Evolutionary conservation across 1,139 yeast genomes (phyloP).

Genomic region (Lodderomyces oxycetoniae): DNA sequence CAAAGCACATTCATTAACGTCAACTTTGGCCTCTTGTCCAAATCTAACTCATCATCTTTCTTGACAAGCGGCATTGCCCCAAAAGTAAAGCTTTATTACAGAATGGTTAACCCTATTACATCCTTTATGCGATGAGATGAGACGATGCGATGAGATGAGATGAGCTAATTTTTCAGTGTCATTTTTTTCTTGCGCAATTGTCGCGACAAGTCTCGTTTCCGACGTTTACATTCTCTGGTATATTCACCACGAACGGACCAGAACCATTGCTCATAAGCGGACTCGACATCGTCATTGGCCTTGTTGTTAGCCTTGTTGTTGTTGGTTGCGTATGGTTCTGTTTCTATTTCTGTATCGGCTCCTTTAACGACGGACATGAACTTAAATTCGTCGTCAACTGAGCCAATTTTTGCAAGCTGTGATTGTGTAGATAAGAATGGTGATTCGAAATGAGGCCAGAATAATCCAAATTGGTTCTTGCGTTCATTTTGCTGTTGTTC

Average conservation of each 20-base stretch:
- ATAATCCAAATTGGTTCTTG: constrained; percentile 43
- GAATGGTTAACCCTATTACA: too few relatives aligned
- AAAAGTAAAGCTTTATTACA: too few relatives aligned
- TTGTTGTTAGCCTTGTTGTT: not conserved
- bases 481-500: constrained; percentile 5
- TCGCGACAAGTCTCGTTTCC: constrained; percentile 69
- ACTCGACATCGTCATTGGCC: constrained; percentile 26
- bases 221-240: constrained; percentile 68
- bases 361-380: not conserved
- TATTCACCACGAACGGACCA: constrained; percentile 81
- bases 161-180: not conserved
- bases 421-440: constrained; percentile 85
- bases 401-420: constrained; percentile 60
- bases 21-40: constrained; percentile 32
- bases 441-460: constrained; percentile 78
- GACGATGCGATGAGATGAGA: too few relatives aligned
- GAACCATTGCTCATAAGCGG: constrained; percentile 70
- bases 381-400: not conserved
- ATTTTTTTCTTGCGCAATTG: constrained; percentile 44
- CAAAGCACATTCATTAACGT: constrained; percentile 42
- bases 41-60: too few relatives aligned
- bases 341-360: constrained; percentile 7
- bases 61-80: not conserved
- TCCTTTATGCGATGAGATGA: too few relatives aligned
- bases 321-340: not conserved